phyloP scores from a whole-genome alignment of 148 eudicot genomes.

The Pharnaceum exiguum region DNA sequence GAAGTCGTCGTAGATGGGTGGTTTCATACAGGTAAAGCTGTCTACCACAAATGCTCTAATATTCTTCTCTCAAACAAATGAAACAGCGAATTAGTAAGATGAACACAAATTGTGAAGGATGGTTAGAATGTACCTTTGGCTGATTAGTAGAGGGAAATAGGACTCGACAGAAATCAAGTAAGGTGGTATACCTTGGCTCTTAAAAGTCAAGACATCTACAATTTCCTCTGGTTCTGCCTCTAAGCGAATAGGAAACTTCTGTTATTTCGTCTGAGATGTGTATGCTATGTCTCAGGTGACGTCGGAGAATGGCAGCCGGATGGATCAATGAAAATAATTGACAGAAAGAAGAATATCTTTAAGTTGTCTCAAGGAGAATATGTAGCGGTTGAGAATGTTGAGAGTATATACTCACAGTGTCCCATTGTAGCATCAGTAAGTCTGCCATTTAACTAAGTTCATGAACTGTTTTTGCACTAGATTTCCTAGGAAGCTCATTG shows the following conservation, averaged over 20 bases:
- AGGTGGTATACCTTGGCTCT: too few species aligned
- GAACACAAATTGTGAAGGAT: too few species aligned
- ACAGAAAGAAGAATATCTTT: conserved; percentile 93
- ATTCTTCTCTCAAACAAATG: too few species aligned
- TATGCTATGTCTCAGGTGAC: conserved; percentile 51
- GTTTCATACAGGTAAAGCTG: conserved; percentile 82
- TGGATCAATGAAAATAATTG: conserved; percentile 90
- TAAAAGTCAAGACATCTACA: too few species aligned
- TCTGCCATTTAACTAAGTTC: background rate
- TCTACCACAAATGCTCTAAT: too few species aligned
- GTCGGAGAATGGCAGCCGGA: conserved; percentile 94
- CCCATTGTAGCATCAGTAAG: conserved; percentile 75
- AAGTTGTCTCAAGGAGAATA: conserved; percentile 98
- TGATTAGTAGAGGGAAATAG: too few species aligned
- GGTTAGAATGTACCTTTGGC: too few species aligned
- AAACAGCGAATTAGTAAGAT: too few species aligned
- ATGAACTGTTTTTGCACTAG: background rate
- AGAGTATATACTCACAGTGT: conserved; percentile 68
- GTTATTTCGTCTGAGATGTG: background rate
- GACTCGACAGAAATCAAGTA: too few species aligned
- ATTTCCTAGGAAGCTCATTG: background rate
- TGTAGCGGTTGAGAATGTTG: conserved; percentile 87
- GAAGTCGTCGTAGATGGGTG: conserved; percentile 78
- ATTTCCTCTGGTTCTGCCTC: too few species aligned
- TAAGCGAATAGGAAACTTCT: background rate